These are phyloP conservation scores for Penicillium thymicola DNA, from an alignment of 2,329 filamentous ascomycete genomes.

Conservation along the genomic window DNA sequence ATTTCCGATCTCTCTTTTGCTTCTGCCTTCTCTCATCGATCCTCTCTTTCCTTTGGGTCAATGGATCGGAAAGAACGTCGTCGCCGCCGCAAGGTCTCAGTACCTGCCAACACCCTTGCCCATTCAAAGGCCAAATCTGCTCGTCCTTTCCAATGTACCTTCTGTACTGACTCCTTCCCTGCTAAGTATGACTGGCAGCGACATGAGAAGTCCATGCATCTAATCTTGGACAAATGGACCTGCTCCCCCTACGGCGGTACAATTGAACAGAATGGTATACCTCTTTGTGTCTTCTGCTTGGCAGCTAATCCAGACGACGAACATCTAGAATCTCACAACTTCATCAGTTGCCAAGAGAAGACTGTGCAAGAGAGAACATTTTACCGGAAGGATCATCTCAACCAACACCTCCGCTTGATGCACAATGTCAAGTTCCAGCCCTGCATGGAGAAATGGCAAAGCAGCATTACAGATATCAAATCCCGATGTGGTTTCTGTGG, in stretches of 20 bases:
- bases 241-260: constrained; percentile 58
- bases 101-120: constrained; percentile 40
- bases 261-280: constrained; percentile 48
- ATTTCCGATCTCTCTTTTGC: constrained; percentile 54
- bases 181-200: constrained; percentile 60
- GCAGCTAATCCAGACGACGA: constrained; percentile 51
- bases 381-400: constrained; percentile 61
- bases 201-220: constrained; percentile 57
- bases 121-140: constrained; percentile 41
- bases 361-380: constrained; percentile 58
- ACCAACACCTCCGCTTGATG: constrained; percentile 60
- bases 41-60: constrained; percentile 56
- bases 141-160: constrained; percentile 57
- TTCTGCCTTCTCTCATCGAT: constrained; percentile 56
- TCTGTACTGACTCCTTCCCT: constrained; percentile 56
- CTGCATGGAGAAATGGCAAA: constrained; percentile 59
- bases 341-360: constrained; percentile 58
- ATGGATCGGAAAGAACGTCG: constrained; percentile 58
- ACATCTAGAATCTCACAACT: constrained; percentile 60
- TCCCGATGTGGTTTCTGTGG: constrained; percentile 47
- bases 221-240: constrained; percentile 57
- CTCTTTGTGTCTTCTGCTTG: constrained; percentile 59
- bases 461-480: constrained; percentile 53
- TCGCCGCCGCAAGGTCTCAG: constrained; percentile 50
- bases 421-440: constrained; percentile 55